A percentile compares a stretch with the other conserved stretches of the same genome.
Conservation (phyloP, 805 yeast species). For the Scheffersomyces lignosus region DNA sequence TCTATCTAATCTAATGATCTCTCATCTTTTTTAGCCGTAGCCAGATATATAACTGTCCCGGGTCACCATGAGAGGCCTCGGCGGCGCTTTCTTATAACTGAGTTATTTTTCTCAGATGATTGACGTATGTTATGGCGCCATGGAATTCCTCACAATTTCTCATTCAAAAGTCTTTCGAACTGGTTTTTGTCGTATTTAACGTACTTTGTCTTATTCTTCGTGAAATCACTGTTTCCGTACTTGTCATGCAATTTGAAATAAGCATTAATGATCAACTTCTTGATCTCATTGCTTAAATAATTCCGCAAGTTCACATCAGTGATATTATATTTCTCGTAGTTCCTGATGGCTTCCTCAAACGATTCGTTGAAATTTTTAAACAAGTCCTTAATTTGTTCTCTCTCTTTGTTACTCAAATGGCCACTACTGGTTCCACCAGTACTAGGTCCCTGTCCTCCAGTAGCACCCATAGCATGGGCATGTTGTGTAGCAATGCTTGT, state of each 20-base stretch:
- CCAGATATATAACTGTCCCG: too few relatives aligned
- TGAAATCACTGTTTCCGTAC: constrained; percentile 64
- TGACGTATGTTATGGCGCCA: too few relatives aligned
- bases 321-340: constrained; percentile 63
- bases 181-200: constrained; percentile 60
- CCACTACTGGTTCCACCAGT: constrained; percentile 9
- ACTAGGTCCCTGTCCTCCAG: constrained; percentile 20
- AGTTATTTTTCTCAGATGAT: too few relatives aligned
- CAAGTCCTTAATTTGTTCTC: constrained; percentile 80
- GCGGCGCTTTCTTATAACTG: too few relatives aligned
- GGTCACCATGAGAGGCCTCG: too few relatives aligned
- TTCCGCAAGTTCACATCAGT: constrained; percentile 66
- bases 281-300: constrained; percentile 68
- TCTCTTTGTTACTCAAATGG: constrained; percentile 60
- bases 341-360: constrained; percentile 73
- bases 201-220: constrained; percentile 70
- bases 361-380: constrained; percentile 78
- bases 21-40: too few relatives aligned
- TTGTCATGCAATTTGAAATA: constrained; percentile 84
- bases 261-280: constrained; percentile 72
- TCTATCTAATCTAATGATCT: too few relatives aligned
- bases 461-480: constrained; percentile 35
- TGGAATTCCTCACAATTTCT: too few relatives aligned
- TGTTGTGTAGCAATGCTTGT: constrained; percentile 63
- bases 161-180: constrained; percentile 33